Evolutionary conservation across 148 eudicot genomes (phyloP).

Genomic region (Vaccinium darrowii): DNA sequence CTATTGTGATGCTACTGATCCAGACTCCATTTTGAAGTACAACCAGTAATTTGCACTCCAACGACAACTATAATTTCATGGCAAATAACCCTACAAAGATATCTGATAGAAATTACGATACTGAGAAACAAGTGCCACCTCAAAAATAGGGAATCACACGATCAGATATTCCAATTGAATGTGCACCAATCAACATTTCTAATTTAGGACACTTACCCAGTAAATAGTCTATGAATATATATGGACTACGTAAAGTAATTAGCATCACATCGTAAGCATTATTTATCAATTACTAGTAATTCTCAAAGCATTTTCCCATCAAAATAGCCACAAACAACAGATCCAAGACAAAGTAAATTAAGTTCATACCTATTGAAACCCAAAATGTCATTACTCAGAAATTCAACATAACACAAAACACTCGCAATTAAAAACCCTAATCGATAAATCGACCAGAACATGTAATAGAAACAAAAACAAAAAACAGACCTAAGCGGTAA

Average conservation of each 20-base stretch:
- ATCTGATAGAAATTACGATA: too few relatives aligned
- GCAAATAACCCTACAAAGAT: too few relatives aligned
- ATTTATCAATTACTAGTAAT: not conserved
- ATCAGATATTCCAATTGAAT: not conserved
- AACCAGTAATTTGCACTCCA: too few relatives aligned
- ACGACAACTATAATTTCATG: too few relatives aligned
- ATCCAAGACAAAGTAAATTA: not conserved
- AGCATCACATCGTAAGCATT: not conserved
- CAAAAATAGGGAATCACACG: not conserved
- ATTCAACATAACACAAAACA: slow-evolving; percentile 2
- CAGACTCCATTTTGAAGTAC: too few relatives aligned
- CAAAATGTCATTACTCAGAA: not conserved
- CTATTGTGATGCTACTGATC: too few relatives aligned
- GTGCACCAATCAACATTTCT: not conserved
- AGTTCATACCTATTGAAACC: not conserved
- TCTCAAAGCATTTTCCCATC: not conserved
- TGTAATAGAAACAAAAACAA: not conserved
- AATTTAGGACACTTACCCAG: not conserved
- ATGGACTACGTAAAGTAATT: not conserved
- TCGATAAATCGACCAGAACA: not conserved
- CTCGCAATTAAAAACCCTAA: slow-evolving; percentile 2
- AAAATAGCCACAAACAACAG: slow-evolving; percentile 5
- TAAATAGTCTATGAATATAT: not conserved
- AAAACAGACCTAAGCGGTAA: slow-evolving; percentile 38
- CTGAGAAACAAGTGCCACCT: not conserved